These are phyloP conservation scores for Pyracantha coccinea DNA, from an alignment of 331 rosid genomes.

Conservation along the genomic window DNA sequence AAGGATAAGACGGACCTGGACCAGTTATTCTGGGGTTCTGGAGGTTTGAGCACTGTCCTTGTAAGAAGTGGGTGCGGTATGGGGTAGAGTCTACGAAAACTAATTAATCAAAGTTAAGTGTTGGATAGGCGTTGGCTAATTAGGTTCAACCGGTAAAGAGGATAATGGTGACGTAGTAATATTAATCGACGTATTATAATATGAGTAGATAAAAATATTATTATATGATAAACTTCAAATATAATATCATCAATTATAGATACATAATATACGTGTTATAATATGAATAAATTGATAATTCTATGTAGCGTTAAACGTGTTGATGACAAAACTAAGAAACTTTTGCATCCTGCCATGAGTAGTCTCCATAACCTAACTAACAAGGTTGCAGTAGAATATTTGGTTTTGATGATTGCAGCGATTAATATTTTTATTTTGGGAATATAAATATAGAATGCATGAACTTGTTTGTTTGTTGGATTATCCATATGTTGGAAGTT, in stretches of 20 bases:
- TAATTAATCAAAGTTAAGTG: slow-evolving; percentile 18
- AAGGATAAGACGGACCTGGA: slow-evolving; percentile 5
- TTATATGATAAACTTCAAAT: too few relatives aligned
- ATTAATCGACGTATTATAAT: too few relatives aligned
- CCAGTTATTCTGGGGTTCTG: slow-evolving; percentile 1
- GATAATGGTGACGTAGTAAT: neutral
- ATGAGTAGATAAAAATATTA: too few relatives aligned
- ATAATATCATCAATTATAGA: neutral
- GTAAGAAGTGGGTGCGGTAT: slow-evolving; percentile 24
- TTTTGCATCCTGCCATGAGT: neutral
- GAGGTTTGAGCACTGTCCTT: slow-evolving; percentile 13
- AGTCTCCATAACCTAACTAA: slow-evolving; percentile 23
- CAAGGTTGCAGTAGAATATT: slow-evolving; percentile 5
- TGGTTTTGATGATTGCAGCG: slow-evolving; percentile 17
- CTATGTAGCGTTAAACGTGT: too few relatives aligned
- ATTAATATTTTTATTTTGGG: neutral
- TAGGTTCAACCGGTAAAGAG: slow-evolving; percentile 25
- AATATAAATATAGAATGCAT: slow-evolving; percentile 10
- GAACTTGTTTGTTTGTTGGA: slow-evolving; percentile 27
- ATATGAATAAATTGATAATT: neutral
- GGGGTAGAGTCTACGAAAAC: slow-evolving; percentile 29
- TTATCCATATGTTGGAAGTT: slow-evolving; percentile 12
- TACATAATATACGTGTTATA: too few relatives aligned
- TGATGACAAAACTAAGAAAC: neutral
- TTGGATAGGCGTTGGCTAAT: slow-evolving; percentile 23